Conservation (phyloP, 2,329 filamentous ascomycete genomes). For the Neonectria sp. region DNA sequence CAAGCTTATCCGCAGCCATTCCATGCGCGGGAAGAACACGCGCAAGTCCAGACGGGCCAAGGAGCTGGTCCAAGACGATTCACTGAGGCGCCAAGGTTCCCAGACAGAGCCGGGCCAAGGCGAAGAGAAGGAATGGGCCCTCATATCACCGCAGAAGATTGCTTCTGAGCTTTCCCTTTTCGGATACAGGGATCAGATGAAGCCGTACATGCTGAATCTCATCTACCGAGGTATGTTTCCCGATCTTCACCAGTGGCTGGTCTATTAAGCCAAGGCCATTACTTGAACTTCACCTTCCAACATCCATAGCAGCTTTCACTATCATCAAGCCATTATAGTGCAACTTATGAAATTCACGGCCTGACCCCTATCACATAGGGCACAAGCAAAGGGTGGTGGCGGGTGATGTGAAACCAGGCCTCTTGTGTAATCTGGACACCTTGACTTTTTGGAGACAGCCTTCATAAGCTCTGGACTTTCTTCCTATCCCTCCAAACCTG, state of each 20-base stretch:
- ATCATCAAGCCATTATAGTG: slow-evolving; percentile 43
- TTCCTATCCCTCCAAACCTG: slow-evolving; percentile 48
- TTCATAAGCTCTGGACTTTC: slow-evolving; percentile 56
- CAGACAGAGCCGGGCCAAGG: too few relatives aligned
- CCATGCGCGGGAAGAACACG: slow-evolving; percentile 48
- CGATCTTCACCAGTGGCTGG: too few relatives aligned
- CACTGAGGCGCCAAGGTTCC: neutral
- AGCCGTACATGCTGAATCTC: slow-evolving; percentile 33
- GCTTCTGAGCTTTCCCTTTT: slow-evolving; percentile 33
- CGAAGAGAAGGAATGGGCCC: slow-evolving; percentile 10
- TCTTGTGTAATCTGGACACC: slow-evolving; percentile 64
- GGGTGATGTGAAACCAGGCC: slow-evolving; percentile 64
- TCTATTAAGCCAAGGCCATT: too few relatives aligned
- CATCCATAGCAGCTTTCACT: slow-evolving; percentile 19
- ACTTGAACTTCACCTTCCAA: slow-evolving; percentile 5
- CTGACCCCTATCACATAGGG: slow-evolving; percentile 54
- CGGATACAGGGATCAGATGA: slow-evolving; percentile 20
- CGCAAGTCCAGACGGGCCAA: slow-evolving; percentile 27
- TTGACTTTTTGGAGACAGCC: slow-evolving; percentile 54
- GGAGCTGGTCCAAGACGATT: slow-evolving; percentile 8
- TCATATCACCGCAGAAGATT: slow-evolving; percentile 22
- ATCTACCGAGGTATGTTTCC: slow-evolving; percentile 26
- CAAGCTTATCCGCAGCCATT: slow-evolving; percentile 48
- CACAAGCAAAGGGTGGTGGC: slow-evolving; percentile 34
- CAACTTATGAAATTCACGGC: slow-evolving; percentile 27